Evolutionary conservation across 495 filamentous ascomycete species (phyloP), one percentile per base, ranked within the genome.

Genomic region (Corynascus novoguineensis): DNA sequence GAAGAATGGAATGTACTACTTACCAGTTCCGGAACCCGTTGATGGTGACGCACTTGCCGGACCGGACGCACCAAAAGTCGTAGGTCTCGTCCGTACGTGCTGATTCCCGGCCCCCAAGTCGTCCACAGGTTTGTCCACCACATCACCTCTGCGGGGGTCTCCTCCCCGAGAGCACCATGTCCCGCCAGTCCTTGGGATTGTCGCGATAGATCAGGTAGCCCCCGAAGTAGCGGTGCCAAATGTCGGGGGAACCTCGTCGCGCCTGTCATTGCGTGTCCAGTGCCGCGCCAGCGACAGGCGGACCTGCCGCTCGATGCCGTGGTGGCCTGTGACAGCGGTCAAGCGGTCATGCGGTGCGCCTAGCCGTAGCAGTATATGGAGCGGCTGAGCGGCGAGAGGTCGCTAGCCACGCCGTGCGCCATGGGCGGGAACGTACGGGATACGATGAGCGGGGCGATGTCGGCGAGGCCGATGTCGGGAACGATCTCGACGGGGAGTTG

Each of bases 121-220:
- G 62, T 69, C 66, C 66, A 71, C 0, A 65, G 64, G 4, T 58
- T 55, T n/a, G 68, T 66, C 68, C 68, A 71, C 3, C 59, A 55
- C 8, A 35, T 19, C 27, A 71, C 46, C 37, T 71, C 66, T 1
- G 14, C 11, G 0, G 66, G 68, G 12, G 69, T 59, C 31, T 58
- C 55, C 4, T 37, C 61, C 47, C 50, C 0, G 10, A 55, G 0
- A 42, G 49, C 10, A 69, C 24, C 59, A 67, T 59, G 12, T 50
- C 55, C 37, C 58, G 49, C 68, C 68, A 71, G 6, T 69, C 50
- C 32, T 60, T 61, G 29, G 66, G 64, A 53, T 71, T 71, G 52
- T 71, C 68, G 4, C 68, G 62, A 32, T 69, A 67, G 6, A 69
- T 60, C 28, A 71, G 50, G 31, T 69, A 68, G 2, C 66, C 66